A percentile compares a stretch with the other conserved stretches of the same genome.
phyloP scores from a whole-genome alignment of 176 grass and related monocot genomes.

The Themeda triandra region DNA sequence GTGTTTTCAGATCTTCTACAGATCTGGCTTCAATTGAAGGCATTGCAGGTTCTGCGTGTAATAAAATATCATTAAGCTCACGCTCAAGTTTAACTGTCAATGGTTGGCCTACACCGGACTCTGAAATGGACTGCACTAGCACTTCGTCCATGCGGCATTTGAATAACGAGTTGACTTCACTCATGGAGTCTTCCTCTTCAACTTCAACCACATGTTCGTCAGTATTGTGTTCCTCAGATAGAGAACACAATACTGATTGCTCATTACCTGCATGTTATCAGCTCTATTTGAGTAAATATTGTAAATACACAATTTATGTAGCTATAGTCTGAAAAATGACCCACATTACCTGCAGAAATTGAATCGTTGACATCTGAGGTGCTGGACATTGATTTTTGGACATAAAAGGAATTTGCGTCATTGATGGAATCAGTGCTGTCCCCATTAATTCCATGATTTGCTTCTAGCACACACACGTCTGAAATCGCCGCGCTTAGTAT shows the following conservation, averaged over 20 bases:
- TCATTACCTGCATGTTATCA: conserved; percentile 21
- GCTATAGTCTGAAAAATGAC: not conserved
- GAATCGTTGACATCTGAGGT: conserved; percentile 4
- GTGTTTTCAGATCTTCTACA: conserved; percentile 9
- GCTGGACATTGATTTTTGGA: not conserved
- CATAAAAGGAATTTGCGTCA: not conserved
- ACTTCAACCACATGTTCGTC: conserved; percentile 13
- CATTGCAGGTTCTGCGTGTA: not conserved
- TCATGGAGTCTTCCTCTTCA: conserved; percentile 3
- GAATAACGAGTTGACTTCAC: conserved; percentile 24
- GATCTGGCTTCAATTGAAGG: conserved; percentile 19
- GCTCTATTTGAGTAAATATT: conserved; percentile 15
- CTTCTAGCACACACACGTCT: conserved; percentile 18
- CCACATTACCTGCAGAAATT: conserved; percentile 25
- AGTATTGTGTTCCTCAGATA: too few species aligned
- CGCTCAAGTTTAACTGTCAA: conserved; percentile 18
- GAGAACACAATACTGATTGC: not conserved
- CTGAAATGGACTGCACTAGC: conserved; percentile 39
- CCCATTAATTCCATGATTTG: conserved; percentile 6
- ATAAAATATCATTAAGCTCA: not conserved
- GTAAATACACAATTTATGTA: not conserved
- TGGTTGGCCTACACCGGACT: conserved; percentile 17
- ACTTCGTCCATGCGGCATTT: conserved; percentile 43
- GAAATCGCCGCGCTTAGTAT: conserved; percentile 35
- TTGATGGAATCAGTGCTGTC: not conserved